Percentiles rank a stretch among this genome's conserved stretches.
Conservation (phyloP, 495 filamentous ascomycete genomes). For the Lasiosphaeriaceae sp. region DNA sequence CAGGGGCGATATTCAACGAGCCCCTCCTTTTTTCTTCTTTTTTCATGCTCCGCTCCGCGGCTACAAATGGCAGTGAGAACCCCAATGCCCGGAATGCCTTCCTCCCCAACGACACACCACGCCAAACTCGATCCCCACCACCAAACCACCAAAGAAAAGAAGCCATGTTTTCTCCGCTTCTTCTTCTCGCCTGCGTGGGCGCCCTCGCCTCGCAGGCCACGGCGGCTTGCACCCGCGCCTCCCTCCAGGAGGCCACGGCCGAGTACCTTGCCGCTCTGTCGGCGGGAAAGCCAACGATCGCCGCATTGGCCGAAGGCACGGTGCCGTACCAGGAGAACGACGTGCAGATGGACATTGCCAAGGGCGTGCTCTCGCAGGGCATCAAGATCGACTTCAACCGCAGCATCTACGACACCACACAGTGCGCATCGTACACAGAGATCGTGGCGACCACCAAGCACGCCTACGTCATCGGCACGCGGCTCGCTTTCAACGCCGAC, state of each 20-base stretch:
- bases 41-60: background rate
- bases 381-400: constrained; percentile 26
- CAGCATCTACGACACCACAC: constrained; percentile 18
- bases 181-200: constrained; percentile 6
- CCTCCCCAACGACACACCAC: background rate
- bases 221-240: constrained; percentile 21
- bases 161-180: background rate
- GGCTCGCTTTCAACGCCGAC: constrained; percentile 15
- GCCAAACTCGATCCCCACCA: background rate
- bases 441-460: constrained; percentile 27
- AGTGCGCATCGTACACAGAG: constrained; percentile 31
- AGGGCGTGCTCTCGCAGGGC: constrained; percentile 22
- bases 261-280: constrained; percentile 14
- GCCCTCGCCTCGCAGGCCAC: constrained; percentile 17
- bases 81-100: background rate
- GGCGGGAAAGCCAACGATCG: constrained; percentile 7
- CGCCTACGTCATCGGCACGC: constrained; percentile 21
- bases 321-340: constrained; percentile 15
- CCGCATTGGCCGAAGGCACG: constrained; percentile 3
- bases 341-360: constrained; percentile 21
- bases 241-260: constrained; percentile 15
- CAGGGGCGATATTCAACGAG: background rate
- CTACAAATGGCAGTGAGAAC: background rate
- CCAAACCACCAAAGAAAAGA: background rate
- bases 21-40: background rate